A percentile compares a stretch with the other conserved stretches of the same genome.
phyloP scores from a whole-genome alignment of 805 yeast genomes.

The Barnettozyma salicaria region DNA sequence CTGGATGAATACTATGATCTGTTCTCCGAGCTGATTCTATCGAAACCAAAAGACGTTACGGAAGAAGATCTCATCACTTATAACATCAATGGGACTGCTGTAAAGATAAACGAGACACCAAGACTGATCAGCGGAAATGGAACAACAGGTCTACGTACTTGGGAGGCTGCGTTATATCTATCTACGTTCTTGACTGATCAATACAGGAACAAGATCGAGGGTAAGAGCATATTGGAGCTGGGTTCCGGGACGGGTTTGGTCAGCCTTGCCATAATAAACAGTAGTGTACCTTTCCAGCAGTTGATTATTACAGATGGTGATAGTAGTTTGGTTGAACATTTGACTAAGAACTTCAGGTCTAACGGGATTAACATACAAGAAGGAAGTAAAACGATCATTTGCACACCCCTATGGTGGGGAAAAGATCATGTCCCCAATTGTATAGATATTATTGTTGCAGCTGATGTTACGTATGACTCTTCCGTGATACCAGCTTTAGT shows the following conservation, averaged over 20 bases:
- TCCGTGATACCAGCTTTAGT: constrained; percentile 50
- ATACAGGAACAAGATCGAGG: constrained; percentile 12
- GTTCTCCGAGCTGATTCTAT: constrained; percentile 26
- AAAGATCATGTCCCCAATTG: constrained; percentile 35
- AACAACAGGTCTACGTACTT: constrained; percentile 84
- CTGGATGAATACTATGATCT: constrained; percentile 36
- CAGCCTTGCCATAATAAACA: constrained; percentile 35
- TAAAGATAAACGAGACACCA: constrained; percentile 53
- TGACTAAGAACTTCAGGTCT: constrained; percentile 38
- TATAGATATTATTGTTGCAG: constrained; percentile 59
- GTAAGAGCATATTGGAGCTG: constrained; percentile 51
- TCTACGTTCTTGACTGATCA: constrained; percentile 40
- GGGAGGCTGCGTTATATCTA: constrained; percentile 85
- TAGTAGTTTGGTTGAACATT: constrained; percentile 42
- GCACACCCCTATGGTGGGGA: constrained; percentile 57
- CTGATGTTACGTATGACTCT: constrained; percentile 84
- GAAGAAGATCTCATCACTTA: constrained; percentile 30
- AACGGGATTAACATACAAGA: constrained; percentile 32
- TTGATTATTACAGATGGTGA: constrained; percentile 67
- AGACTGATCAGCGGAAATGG: constrained; percentile 64
- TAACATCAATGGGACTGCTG: constrained; percentile 17
- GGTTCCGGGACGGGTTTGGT: constrained; percentile 92
- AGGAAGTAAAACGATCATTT: constrained; percentile 15
- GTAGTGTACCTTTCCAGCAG: constrained; percentile 13
- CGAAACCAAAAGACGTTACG: constrained; percentile 23